Percentiles rank a stretch among this genome's conserved stretches.
Evolutionary conservation across 306 rosid genomes (phyloP).

Genomic region (Vicia villosa): DNA sequence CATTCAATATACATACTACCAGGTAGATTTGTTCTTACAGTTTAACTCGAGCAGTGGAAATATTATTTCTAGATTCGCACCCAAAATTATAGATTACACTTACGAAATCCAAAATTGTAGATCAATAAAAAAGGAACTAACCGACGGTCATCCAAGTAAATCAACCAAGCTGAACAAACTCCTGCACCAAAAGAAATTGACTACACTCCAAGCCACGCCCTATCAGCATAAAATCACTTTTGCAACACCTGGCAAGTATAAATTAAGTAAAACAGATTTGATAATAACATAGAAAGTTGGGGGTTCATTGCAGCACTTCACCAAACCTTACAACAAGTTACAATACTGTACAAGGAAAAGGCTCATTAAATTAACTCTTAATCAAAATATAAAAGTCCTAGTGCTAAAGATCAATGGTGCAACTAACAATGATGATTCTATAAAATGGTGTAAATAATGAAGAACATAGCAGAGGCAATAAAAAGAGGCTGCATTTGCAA

Average conservation of each 20-base stretch:
- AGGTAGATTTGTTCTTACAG: background rate
- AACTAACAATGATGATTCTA: slow-evolving; percentile 44
- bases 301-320: background rate
- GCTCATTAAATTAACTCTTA: slow-evolving; percentile 15
- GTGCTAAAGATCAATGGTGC: slow-evolving; percentile 28
- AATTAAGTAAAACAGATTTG: slow-evolving; percentile 7
- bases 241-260: slow-evolving; percentile 16
- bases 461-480: slow-evolving; percentile 13
- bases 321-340: background rate
- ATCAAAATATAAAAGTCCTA: slow-evolving; percentile 30
- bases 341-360: slow-evolving; percentile 4
- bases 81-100: background rate
- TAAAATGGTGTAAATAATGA: slow-evolving; percentile 24
- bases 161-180: slow-evolving; percentile 66
- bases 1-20: background rate
- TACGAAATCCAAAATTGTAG: slow-evolving; percentile 7
- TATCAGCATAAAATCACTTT: slow-evolving; percentile 28
- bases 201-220: background rate
- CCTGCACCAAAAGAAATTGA: slow-evolving; percentile 43
- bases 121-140: slow-evolving; percentile 41
- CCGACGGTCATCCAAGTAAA: slow-evolving; percentile 70
- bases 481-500: slow-evolving; percentile 57
- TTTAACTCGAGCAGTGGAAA: slow-evolving; percentile 17
- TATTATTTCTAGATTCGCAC: slow-evolving; percentile 5
- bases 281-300: background rate